Percentiles rank a stretch among this genome's conserved stretches.
Conservation (phyloP, 179 eudicot species). For the Amaranthus tricolor region DNA sequence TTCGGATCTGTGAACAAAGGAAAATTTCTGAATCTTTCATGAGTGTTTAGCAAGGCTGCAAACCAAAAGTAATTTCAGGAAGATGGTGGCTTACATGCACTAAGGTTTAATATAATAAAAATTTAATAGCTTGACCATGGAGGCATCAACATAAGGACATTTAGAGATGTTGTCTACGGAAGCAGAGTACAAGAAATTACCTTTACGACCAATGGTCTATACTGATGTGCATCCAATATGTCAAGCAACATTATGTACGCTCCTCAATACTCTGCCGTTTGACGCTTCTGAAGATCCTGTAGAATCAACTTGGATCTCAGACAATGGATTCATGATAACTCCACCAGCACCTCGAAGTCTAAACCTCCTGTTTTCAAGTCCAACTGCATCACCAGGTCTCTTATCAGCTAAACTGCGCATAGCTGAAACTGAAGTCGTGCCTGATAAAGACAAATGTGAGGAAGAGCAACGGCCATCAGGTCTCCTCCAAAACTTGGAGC, state of each 20-base stretch:
- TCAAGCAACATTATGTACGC: constrained; percentile 36
- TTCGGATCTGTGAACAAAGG: not conserved
- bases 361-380: constrained; percentile 45
- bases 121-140: not conserved
- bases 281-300: constrained; percentile 42
- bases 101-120: too few relatives aligned
- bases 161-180: not conserved
- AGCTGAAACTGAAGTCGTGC: constrained; percentile 28
- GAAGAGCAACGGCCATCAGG: constrained; percentile 42
- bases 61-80: not conserved
- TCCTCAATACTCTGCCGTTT: constrained; percentile 31
- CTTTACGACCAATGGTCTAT: constrained; percentile 5
- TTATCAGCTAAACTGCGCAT: constrained; percentile 27
- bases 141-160: not conserved
- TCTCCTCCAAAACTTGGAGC: constrained; percentile 77
- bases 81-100: not conserved
- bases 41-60: not conserved
- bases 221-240: constrained; percentile 9
- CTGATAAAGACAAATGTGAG: constrained; percentile 42
- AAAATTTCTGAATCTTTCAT: not conserved
- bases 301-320: constrained; percentile 40
- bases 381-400: constrained; percentile 31
- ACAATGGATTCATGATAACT: constrained; percentile 72
- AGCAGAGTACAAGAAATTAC: constrained; percentile 12
- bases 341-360: constrained; percentile 38